phyloP scores from a whole-genome alignment of 805 yeast species.

The Schwanniomyces occidentalis region DNA sequence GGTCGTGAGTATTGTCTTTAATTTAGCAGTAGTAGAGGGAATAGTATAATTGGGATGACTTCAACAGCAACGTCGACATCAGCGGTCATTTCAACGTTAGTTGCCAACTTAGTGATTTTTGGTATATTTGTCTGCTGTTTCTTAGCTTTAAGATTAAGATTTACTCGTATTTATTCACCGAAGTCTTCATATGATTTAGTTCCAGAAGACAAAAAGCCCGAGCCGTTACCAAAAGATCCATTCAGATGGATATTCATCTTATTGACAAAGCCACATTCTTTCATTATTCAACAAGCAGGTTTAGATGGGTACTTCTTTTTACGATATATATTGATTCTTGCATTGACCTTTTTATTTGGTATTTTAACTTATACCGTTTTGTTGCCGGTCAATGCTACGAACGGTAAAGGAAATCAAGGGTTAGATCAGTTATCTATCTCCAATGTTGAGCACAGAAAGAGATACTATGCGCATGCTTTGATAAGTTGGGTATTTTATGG shows the following conservation, averaged over 20 bases:
- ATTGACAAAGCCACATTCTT: conserved; percentile 65
- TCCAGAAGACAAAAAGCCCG: conserved; percentile 63
- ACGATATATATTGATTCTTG: conserved; percentile 66
- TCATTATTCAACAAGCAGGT: conserved; percentile 83
- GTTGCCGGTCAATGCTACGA: conserved; percentile 80
- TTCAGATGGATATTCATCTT: conserved; percentile 70
- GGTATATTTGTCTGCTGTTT: conserved; percentile 62
- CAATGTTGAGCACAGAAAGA: conserved; percentile 57
- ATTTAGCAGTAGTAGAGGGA: no score
- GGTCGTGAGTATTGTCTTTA: no score
- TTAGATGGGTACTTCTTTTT: conserved; percentile 92
- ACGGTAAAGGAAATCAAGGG: conserved; percentile 63
- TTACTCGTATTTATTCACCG: conserved; percentile 81
- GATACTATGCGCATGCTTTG: conserved; percentile 87
- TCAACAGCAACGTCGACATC: conserved; percentile 52
- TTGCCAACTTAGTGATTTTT: conserved; percentile 67
- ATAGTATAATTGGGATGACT: conserved; percentile 1
- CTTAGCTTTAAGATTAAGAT: conserved; percentile 61
- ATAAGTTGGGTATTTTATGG: conserved; percentile 80
- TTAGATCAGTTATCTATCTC: conserved; percentile 77
- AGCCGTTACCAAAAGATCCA: conserved; percentile 69
- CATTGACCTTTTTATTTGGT: conserved; percentile 44
- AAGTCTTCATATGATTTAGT: conserved; percentile 65
- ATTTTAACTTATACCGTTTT: conserved; percentile 63
- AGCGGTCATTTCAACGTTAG: conserved; percentile 70